Percentiles rank a stretch among this genome's conserved stretches.
Conservation (phyloP, 2,329 filamentous ascomycete species). For the Fusarium sp. region DNA sequence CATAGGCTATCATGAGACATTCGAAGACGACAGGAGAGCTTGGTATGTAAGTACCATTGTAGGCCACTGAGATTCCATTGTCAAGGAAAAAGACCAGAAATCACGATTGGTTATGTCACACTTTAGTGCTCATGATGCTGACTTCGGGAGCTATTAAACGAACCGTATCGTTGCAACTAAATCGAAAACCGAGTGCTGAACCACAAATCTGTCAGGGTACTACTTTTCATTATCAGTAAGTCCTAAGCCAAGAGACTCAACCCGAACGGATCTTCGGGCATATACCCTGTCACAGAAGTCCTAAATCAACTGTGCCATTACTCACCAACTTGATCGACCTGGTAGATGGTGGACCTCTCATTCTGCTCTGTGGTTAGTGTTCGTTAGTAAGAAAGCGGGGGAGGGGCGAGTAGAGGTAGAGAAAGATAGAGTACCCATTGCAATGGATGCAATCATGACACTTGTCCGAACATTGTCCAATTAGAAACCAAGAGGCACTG, state of each 20-base stretch:
- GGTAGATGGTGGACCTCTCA: conserved; percentile 38
- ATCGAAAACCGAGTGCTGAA: not conserved
- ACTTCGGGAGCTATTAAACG: not conserved
- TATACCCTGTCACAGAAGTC: conserved; percentile 32
- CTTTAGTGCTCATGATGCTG: not conserved
- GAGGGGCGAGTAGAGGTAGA: conserved; percentile 38
- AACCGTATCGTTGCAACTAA: not conserved
- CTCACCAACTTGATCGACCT: conserved; percentile 26
- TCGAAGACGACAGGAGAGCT: conserved; percentile 7
- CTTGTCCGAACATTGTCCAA: conserved; percentile 26
- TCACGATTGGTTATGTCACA: not conserved
- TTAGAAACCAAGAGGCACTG: conserved; percentile 4
- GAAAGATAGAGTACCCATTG: conserved; percentile 17
- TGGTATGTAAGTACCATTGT: not conserved
- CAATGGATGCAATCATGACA: conserved; percentile 33
- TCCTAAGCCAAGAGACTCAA: conserved; percentile 7
- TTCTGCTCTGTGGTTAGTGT: conserved; percentile 31
- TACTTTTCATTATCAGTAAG: conserved; percentile 1
- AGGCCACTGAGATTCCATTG: not conserved
- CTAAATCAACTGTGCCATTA: conserved; percentile 10
- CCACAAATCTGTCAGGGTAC: not conserved
- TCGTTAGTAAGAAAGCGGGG: conserved; percentile 32
- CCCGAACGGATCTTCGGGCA: conserved; percentile 4
- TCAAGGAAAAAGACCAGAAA: not conserved
- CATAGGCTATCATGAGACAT: conserved; percentile 18